Conservation (phyloP, 148 eudicot genomes). For the Mesembryanthemum crystallinum region DNA sequence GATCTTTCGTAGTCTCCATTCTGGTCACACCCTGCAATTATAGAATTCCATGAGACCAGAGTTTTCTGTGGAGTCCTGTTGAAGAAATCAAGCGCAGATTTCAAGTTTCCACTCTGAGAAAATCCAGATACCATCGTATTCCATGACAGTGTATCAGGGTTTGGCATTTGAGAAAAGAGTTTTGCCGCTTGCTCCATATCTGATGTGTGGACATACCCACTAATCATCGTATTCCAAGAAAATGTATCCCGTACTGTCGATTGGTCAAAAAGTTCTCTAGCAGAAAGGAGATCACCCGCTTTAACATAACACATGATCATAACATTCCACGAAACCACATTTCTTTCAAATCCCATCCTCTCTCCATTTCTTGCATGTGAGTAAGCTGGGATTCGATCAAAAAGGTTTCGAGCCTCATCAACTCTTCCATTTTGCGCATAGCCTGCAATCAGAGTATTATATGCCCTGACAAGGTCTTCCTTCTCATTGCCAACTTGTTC, state of each 20-base stretch:
- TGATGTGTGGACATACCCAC: slow-evolving; percentile 41
- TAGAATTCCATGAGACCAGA: slow-evolving; percentile 49
- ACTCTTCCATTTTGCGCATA: slow-evolving; percentile 52
- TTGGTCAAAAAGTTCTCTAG: slow-evolving; percentile 43
- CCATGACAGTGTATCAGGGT: slow-evolving; percentile 52
- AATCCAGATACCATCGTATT: slow-evolving; percentile 47
- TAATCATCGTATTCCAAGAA: slow-evolving; percentile 57
- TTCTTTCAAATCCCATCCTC: slow-evolving; percentile 35
- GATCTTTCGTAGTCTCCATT: slow-evolving; percentile 47
- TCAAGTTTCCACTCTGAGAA: slow-evolving; percentile 42
- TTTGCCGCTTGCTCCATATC: slow-evolving; percentile 50
- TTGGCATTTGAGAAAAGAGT: slow-evolving; percentile 48
- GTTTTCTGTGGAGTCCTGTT: slow-evolving; percentile 38
- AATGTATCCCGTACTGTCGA: slow-evolving; percentile 42
- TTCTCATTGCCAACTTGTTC: slow-evolving; percentile 14
- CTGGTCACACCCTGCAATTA: slow-evolving; percentile 44
- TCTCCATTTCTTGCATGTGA: slow-evolving; percentile 10
- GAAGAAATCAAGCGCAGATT: slow-evolving; percentile 42
- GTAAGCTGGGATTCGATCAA: slow-evolving; percentile 37
- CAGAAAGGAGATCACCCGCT: slow-evolving; percentile 40
- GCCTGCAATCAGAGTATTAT: slow-evolving; percentile 56
- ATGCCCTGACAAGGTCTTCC: slow-evolving; percentile 40
- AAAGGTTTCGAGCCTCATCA: slow-evolving; percentile 40
- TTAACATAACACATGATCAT: slow-evolving; percentile 62
- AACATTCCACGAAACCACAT: slow-evolving; percentile 54